A percentile compares a stretch with the other conserved stretches of the same genome.
Conservation (phyloP, 768 basidiomycete species). For the Obba rivulosa region DNA sequence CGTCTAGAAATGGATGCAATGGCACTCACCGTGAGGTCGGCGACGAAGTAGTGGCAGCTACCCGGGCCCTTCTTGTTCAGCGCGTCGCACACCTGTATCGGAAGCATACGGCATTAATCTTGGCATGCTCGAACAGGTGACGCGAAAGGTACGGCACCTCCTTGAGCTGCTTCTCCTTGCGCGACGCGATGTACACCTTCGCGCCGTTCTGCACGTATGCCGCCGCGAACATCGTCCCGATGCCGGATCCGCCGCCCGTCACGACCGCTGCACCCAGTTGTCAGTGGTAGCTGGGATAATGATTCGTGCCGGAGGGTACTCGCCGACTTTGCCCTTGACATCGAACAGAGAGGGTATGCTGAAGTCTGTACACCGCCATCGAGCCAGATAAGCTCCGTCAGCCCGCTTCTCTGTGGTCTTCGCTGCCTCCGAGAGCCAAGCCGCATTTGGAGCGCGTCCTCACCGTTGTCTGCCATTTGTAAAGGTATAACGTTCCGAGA, state of each 20-base stretch:
- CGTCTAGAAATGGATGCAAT: not conserved
- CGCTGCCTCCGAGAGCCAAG: no score
- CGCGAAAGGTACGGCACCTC: slow-evolving; percentile 39
- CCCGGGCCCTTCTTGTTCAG: slow-evolving; percentile 59
- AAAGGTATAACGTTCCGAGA: no score
- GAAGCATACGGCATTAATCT: slow-evolving; percentile 4
- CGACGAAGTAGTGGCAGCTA: slow-evolving; percentile 66
- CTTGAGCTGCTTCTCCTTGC: slow-evolving; percentile 75
- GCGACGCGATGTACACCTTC: slow-evolving; percentile 84
- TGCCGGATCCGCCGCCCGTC: slow-evolving; percentile 79
- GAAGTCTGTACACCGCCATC: slow-evolving; percentile 34
- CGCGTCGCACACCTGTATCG: slow-evolving; percentile 32
- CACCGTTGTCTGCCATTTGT: no score
- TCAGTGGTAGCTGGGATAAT: not conserved
- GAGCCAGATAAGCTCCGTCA: no score
- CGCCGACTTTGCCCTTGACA: slow-evolving; percentile 68
- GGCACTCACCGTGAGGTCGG: slow-evolving; percentile 61
- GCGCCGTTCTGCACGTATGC: slow-evolving; percentile 83
- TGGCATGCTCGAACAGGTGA: slow-evolving; percentile 31
- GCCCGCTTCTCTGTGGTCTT: no score
- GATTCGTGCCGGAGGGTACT: slow-evolving; percentile 10
- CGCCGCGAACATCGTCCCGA: slow-evolving; percentile 80
- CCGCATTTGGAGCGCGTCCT: no score
- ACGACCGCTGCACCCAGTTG: slow-evolving; percentile 59
- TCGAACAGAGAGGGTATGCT: slow-evolving; percentile 51